phyloP scores from a whole-genome alignment of 257 asterid species.

The Ilex asprella region DNA sequence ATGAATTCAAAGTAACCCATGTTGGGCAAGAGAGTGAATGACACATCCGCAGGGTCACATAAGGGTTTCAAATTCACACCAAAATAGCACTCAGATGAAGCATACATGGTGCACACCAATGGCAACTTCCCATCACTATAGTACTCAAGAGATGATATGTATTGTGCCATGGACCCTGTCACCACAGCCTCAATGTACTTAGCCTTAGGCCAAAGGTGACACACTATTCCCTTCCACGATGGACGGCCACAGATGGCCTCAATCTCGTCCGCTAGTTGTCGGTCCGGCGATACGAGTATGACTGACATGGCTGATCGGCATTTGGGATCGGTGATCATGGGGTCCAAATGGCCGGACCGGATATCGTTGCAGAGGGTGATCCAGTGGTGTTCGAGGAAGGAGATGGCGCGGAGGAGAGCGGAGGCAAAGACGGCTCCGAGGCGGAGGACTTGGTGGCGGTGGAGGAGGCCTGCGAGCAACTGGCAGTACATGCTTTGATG shows the following conservation, averaged over 20 bases:
- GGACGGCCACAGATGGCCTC: conserved; percentile 39
- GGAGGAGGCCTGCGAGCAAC: conserved; percentile 60
- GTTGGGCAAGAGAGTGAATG: conserved; percentile 66
- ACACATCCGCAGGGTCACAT: conserved; percentile 48
- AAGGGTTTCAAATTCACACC: conserved; percentile 66
- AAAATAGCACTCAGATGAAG: conserved; percentile 66
- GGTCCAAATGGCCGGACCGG: conserved; percentile 38
- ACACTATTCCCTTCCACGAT: conserved; percentile 71
- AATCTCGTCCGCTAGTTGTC: conserved; percentile 48
- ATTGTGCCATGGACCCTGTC: conserved; percentile 80
- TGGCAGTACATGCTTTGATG: conserved; percentile 82
- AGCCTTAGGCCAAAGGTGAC: conserved; percentile 66
- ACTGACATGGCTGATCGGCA: conserved; percentile 38
- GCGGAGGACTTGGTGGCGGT: conserved; percentile 73
- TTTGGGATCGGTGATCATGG: conserved; percentile 34
- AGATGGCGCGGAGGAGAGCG: conserved; percentile 65
- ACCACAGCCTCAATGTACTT: conserved; percentile 78
- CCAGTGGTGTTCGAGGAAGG: conserved; percentile 71
- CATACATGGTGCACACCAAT: conserved; percentile 64
- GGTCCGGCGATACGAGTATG: conserved; percentile 33
- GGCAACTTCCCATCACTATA: conserved; percentile 59
- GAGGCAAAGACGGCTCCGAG: conserved; percentile 83
- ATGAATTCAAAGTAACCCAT: conserved; percentile 70
- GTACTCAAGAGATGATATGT: conserved; percentile 50
- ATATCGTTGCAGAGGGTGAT: conserved; percentile 49